Evolutionary conservation across 2,329 filamentous ascomycete species (phyloP).

Genomic region (Xylariaceae sp.): DNA sequence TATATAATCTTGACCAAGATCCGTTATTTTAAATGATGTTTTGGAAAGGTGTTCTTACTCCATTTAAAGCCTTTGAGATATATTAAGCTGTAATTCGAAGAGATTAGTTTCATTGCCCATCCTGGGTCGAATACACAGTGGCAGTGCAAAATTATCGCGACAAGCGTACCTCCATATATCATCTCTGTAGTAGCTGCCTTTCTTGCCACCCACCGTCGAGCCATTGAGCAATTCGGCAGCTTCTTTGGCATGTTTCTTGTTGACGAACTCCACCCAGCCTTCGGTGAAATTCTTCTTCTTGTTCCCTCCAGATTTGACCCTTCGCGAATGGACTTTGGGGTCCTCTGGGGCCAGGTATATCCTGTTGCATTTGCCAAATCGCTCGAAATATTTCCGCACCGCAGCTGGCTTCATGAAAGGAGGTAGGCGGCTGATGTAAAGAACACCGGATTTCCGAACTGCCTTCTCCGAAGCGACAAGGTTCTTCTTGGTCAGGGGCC

Average conservation of each 20-base stretch:
- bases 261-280: slow-evolving; percentile 80
- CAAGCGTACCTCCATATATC: slow-evolving; percentile 69
- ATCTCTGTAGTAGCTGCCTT: slow-evolving; percentile 77
- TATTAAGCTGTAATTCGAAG: slow-evolving; percentile 39
- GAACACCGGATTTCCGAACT: slow-evolving; percentile 69
- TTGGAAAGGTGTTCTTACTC: slow-evolving; percentile 27
- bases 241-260: slow-evolving; percentile 73
- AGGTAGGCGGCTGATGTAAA: slow-evolving; percentile 79
- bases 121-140: too few species aligned
- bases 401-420: slow-evolving; percentile 77
- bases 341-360: slow-evolving; percentile 38
- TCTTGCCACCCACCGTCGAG: slow-evolving; percentile 76
- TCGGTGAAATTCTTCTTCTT: slow-evolving; percentile 79
- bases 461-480: slow-evolving; percentile 60
- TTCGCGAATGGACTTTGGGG: slow-evolving; percentile 58
- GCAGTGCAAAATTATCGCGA: background rate
- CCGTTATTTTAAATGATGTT: background rate
- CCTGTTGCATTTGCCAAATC: slow-evolving; percentile 66
- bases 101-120: background rate
- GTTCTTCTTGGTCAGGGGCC: slow-evolving; percentile 61
- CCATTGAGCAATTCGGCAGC: slow-evolving; percentile 74
- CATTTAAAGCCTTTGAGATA: slow-evolving; percentile 85
- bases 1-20: slow-evolving; percentile 1
- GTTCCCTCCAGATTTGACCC: slow-evolving; percentile 71
- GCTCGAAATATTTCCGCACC: slow-evolving; percentile 36